Conservation (phyloP, 306 rosid genomes). For the Pyrus pyrifolia region DNA sequence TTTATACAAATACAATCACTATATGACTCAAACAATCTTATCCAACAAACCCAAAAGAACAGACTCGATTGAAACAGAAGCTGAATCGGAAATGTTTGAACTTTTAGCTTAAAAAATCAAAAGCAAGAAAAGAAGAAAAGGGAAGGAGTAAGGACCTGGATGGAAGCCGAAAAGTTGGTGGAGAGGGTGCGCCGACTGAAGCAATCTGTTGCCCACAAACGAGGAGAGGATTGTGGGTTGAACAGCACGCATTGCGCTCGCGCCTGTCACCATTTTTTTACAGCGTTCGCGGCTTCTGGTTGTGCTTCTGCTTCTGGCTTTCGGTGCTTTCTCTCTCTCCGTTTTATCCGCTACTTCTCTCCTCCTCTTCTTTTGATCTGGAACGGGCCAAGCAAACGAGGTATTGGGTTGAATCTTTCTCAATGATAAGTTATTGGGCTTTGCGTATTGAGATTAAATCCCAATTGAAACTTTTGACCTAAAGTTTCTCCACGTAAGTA, state of each 20-base stretch:
- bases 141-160: slow-evolving; percentile 32
- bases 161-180: slow-evolving; percentile 43
- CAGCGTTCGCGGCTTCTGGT: background rate
- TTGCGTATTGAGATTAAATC: background rate
- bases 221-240: slow-evolving; percentile 42
- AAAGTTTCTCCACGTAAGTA: too few species aligned
- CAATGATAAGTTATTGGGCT: background rate
- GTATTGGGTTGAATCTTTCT: background rate
- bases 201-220: slow-evolving; percentile 29
- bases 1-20: background rate
- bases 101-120: background rate
- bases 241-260: slow-evolving; percentile 30
- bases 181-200: slow-evolving; percentile 44
- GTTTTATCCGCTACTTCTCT: background rate
- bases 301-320: background rate
- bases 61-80: background rate
- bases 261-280: slow-evolving; percentile 21
- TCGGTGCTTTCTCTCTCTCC: background rate
- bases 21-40: background rate
- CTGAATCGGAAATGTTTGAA: background rate
- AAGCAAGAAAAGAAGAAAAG: background rate
- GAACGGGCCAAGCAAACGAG: background rate
- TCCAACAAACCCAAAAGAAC: background rate
- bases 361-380: background rate
- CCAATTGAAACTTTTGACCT: background rate